A percentile compares a stretch with the other conserved stretches of the same genome.
Evolutionary conservation across 768 basidiomycete species (phyloP).

Genomic region (Xerocomellus amylosporus): DNA sequence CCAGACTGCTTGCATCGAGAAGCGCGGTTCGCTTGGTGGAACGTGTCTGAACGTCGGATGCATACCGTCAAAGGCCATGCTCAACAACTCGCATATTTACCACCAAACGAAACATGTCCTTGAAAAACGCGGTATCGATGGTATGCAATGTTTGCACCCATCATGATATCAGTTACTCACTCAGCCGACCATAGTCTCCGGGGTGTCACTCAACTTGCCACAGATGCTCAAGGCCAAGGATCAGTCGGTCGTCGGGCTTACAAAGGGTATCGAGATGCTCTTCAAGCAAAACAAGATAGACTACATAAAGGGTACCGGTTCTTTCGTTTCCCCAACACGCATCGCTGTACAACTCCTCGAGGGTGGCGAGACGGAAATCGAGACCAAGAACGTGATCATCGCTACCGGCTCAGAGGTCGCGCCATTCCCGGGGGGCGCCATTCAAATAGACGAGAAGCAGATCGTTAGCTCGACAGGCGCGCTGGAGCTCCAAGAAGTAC

Average conservation of each 20-base stretch:
- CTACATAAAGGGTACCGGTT: constrained; percentile 93
- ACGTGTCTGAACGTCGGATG: constrained; percentile 99
- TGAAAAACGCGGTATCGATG: constrained; percentile 88
- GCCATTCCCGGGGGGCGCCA: constrained; percentile 90
- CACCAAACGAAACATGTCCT: constrained; percentile 93
- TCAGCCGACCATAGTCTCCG: constrained; percentile 47
- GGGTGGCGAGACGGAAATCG: constrained; percentile 80
- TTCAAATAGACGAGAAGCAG: constrained; percentile 94
- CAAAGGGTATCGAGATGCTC: constrained; percentile 88
- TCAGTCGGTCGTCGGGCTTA: constrained; percentile 76
- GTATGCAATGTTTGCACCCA: constrained; percentile 40
- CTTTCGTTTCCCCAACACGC: constrained; percentile 66
- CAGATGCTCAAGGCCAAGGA: constrained; percentile 93
- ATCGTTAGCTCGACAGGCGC: constrained; percentile 96
- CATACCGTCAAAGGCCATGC: constrained; percentile 98
- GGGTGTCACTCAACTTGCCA: constrained; percentile 80
- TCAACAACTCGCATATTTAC: constrained; percentile 98
- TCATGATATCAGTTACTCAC: not conserved
- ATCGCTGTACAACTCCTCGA: constrained; percentile 79
- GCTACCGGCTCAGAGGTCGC: constrained; percentile 94
- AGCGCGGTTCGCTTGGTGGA: constrained; percentile 91
- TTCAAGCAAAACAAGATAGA: constrained; percentile 99
- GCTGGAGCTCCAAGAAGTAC: constrained; percentile 83
- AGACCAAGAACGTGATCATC: constrained; percentile 92
- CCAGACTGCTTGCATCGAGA: constrained; percentile 95